Conservation (phyloP, 495 filamentous ascomycete species). For the Cercophora newfieldiana region DNA sequence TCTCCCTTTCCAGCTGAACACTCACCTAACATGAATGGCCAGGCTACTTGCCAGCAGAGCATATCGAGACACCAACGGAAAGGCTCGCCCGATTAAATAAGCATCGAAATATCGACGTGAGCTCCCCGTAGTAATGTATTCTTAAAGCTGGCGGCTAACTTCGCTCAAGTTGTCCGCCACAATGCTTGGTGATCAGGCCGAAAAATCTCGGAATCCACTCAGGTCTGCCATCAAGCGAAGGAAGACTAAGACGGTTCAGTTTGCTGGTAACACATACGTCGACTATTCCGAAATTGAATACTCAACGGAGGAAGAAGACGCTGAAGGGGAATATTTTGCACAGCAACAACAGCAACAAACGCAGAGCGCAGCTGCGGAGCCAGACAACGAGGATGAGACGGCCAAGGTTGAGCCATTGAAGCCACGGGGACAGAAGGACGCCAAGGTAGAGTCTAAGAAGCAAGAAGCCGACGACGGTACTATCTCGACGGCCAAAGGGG, state of each 20-base stretch:
- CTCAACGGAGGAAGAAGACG: constrained; percentile 81
- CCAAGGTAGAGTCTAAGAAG: constrained; percentile 45
- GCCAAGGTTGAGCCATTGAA: constrained; percentile 52
- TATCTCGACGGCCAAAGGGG: constrained; percentile 20
- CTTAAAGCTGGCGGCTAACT: neutral
- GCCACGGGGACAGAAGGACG: constrained; percentile 40
- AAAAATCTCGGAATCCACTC: constrained; percentile 85
- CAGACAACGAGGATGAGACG: constrained; percentile 46
- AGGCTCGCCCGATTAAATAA: constrained; percentile 93
- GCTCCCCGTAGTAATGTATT: constrained; percentile 31
- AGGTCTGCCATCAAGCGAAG: constrained; percentile 87
- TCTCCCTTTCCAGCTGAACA: neutral
- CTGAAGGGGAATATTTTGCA: constrained; percentile 32
- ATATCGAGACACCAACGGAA: constrained; percentile 98
- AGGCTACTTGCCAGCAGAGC: constrained; percentile 97
- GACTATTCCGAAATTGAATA: constrained; percentile 91
- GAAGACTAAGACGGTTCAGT: constrained; percentile 87
- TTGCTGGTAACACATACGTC: constrained; percentile 81
- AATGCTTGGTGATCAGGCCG: constrained; percentile 89
- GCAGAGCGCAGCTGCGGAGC: constrained; percentile 22
- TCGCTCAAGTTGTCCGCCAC: constrained; percentile 74
- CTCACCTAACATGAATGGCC: constrained; percentile 21
- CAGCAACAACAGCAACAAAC: constrained; percentile 41
- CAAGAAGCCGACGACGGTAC: constrained; percentile 40
- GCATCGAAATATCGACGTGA: constrained; percentile 94